Evolutionary conservation across 495 filamentous ascomycete species (phyloP).

Genomic region (Penicillium mononematosum): DNA sequence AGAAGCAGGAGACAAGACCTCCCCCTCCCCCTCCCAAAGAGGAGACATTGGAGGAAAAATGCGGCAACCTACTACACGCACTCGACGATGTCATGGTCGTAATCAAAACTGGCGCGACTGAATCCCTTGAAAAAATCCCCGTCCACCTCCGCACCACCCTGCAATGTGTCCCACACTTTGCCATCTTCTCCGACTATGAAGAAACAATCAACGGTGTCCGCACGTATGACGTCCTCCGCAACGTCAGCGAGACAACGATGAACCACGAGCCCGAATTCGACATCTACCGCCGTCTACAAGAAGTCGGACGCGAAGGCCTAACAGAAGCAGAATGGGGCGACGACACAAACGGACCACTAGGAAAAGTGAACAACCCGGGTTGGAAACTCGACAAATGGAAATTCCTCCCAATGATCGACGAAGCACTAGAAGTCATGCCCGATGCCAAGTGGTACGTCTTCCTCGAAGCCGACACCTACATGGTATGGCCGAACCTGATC

Average conservation of each 20-base stretch:
- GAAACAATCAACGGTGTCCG: constrained; percentile 40
- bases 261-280: constrained; percentile 43
- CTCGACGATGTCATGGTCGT: constrained; percentile 43
- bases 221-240: constrained; percentile 42
- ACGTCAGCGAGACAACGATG: constrained; percentile 34
- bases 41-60: constrained; percentile 16
- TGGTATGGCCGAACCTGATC: constrained; percentile 61
- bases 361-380: constrained; percentile 42
- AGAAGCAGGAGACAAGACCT: constrained; percentile 4
- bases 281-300: constrained; percentile 39
- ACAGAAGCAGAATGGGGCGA: constrained; percentile 29
- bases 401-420: constrained; percentile 61
- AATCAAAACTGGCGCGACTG: constrained; percentile 46
- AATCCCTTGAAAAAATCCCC: constrained; percentile 37
- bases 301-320: constrained; percentile 38
- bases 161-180: constrained; percentile 41
- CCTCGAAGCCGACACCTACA: constrained; percentile 63
- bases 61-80: constrained; percentile 19
- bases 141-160: constrained; percentile 43
- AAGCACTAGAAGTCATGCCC: constrained; percentile 51
- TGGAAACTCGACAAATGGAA: constrained; percentile 69
- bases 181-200: constrained; percentile 49
- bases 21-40: background rate
- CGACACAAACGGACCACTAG: constrained; percentile 36
- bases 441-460: constrained; percentile 63